These are phyloP conservation scores for Golubevia pallescens DNA, from an alignment of 1,284 basidiomycete species.

Conservation along the genomic window DNA sequence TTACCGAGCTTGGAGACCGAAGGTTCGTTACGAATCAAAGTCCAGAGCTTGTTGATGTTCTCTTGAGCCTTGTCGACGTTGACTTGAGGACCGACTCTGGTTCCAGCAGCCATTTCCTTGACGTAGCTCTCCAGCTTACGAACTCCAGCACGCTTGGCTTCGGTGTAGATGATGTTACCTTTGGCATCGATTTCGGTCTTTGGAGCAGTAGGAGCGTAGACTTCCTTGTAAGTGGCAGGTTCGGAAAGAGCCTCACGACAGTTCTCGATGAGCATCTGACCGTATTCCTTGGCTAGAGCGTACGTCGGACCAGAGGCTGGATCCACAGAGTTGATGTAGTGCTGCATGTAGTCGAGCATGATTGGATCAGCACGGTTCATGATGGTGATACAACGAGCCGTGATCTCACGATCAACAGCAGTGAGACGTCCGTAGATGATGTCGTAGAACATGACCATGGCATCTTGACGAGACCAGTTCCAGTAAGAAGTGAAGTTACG, in stretches of 20 bases:
- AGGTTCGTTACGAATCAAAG: slow-evolving; percentile 93
- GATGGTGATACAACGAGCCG: slow-evolving; percentile 83
- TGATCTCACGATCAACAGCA: slow-evolving; percentile 75
- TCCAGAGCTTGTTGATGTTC: slow-evolving; percentile 94
- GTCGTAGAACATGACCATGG: slow-evolving; percentile 93
- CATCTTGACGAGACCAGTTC: slow-evolving; percentile 99
- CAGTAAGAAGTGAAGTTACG: slow-evolving; percentile 97
- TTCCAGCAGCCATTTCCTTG: slow-evolving; percentile 96
- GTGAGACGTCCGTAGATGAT: slow-evolving; percentile 93
- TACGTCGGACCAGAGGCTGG: slow-evolving; percentile 82
- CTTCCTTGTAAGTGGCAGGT: slow-evolving; percentile 83
- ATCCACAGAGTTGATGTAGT: slow-evolving; percentile 85
- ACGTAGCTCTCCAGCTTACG: slow-evolving; percentile 98
- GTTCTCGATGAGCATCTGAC: slow-evolving; percentile 93
- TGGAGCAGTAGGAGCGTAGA: slow-evolving; percentile 80
- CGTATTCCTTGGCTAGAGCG: slow-evolving; percentile 92
- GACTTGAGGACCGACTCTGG: slow-evolving; percentile 68
- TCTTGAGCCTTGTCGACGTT: slow-evolving; percentile 89
- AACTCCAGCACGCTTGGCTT: slow-evolving; percentile 91
- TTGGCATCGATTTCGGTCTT: slow-evolving; percentile 89
- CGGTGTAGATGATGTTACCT: slow-evolving; percentile 92
- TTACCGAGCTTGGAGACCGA: slow-evolving; percentile 96
- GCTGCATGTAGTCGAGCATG: slow-evolving; percentile 82
- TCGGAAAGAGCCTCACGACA: slow-evolving; percentile 82
- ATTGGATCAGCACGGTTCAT: slow-evolving; percentile 92